Evolutionary conservation across 495 filamentous ascomycete species (phyloP), one percentile per base, ranked within the genome.

Genomic region (Pseudevernia furfuracea): DNA sequence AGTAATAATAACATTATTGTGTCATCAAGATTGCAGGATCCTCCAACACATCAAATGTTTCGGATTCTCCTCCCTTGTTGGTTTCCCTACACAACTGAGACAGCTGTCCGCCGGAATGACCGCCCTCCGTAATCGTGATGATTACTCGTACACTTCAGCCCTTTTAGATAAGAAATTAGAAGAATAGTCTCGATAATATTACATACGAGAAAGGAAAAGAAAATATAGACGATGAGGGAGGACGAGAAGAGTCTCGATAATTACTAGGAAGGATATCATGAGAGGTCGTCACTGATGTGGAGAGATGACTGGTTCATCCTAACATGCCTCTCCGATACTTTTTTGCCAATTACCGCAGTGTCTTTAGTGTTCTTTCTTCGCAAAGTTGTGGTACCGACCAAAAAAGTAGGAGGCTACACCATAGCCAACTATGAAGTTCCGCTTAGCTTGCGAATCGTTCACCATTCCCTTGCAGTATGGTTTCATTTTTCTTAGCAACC

Each of bases 21-120:
- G 36, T 28, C 15, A 37, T 57, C 37, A 30, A 62, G 23, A 56
- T 56, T 62, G 60, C 36, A 62, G 60, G 48, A 57, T 63, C 37
- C n/a, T 43, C 53, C 61, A 44, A 53, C 23, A 23, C 43, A 19
- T 61, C 43, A 15, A 32, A 36, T 62, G 37, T 46, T 43, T 63
- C 17, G 52, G 25, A 41, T n/a, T 21, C 10, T 52, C 6, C 49
- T 63, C 49, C 4, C 25, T 21, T 62, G 60, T 56, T 43, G 48
- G 37, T 53, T 23, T 41, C 41, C 1, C 43, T 38, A 62, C 60
- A 28, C 32, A 12, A 11, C 17, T 62, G 23, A 56, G 38, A 57
- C 36, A 41, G 36, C n/a, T 28, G 28, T 53, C 46, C 48, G 36
- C 6, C 37, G 34, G 46, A 41, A 48, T 30, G 60, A 37, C 48